A percentile compares a stretch with the other conserved stretches of the same genome.
Evolutionary conservation across 1,284 basidiomycete genomes (phyloP).

Genomic region (Leccinum pachyderme): DNA sequence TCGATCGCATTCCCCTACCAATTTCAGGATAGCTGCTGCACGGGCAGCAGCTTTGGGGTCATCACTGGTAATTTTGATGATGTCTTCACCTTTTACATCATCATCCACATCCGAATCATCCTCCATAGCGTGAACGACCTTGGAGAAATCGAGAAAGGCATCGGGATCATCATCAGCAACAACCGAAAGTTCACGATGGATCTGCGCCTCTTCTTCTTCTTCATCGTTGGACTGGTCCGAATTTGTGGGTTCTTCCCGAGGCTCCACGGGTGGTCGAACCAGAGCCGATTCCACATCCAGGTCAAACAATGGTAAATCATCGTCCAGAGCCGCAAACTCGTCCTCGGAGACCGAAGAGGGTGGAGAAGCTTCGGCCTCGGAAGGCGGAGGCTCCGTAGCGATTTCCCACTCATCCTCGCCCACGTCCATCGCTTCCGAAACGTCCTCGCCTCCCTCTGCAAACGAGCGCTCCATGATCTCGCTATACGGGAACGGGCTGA

Average conservation of each 20-base stretch:
- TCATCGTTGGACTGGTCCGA: slow-evolving; percentile 21
- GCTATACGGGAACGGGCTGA: slow-evolving; percentile 58
- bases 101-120: slow-evolving; percentile 31
- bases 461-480: slow-evolving; percentile 30
- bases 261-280: slow-evolving; percentile 4
- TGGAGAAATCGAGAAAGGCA: neutral
- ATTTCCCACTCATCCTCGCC: slow-evolving; percentile 20
- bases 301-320: slow-evolving; percentile 20
- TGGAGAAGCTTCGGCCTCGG: slow-evolving; percentile 20
- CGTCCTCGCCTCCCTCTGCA: slow-evolving; percentile 10
- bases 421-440: neutral
- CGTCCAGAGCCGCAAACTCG: slow-evolving; percentile 20
- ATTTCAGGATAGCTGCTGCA: slow-evolving; percentile 86
- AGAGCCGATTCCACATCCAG: slow-evolving; percentile 18
- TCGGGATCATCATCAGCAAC: slow-evolving; percentile 23
- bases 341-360: slow-evolving; percentile 16
- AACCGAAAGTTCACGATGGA: slow-evolving; percentile 40
- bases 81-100: slow-evolving; percentile 35
- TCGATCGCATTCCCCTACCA: slow-evolving; percentile 45
- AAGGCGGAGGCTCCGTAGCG: slow-evolving; percentile 26
- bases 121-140: neutral
- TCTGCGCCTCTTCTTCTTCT: slow-evolving; percentile 35
- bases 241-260: neutral
- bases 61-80: slow-evolving; percentile 76
- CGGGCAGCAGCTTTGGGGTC: slow-evolving; percentile 82